A percentile compares a stretch with the other conserved stretches of the same genome.
phyloP scores from a whole-genome alignment of 2,329 filamentous ascomycete genomes.

The Talaromyces pinophilus region DNA sequence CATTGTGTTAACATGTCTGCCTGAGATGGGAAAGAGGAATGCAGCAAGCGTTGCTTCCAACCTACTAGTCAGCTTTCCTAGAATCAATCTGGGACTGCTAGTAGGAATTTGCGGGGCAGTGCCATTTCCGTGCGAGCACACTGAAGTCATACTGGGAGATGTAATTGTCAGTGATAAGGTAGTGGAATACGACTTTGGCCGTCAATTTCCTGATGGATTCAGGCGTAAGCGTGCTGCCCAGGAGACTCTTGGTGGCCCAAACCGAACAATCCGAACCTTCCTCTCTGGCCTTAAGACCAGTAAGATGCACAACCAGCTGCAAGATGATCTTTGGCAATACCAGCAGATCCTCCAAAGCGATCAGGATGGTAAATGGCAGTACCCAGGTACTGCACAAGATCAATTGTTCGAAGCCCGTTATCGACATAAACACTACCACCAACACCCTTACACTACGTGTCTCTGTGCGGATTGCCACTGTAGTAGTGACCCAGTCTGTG shows the following conservation, averaged over 20 bases:
- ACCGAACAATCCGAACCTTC: background rate
- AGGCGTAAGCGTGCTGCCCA: background rate
- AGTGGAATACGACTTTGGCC: background rate
- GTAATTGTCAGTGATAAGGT: background rate
- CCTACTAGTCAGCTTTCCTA: background rate
- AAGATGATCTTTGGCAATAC: background rate
- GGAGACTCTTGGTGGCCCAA: background rate
- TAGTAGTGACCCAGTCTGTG: background rate
- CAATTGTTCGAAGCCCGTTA: background rate
- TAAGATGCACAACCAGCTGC: background rate
- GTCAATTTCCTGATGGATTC: background rate
- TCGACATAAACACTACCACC: background rate
- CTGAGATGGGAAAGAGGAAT: background rate
- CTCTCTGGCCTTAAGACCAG: background rate
- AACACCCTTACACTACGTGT: background rate
- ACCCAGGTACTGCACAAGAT: background rate
- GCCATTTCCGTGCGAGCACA: background rate
- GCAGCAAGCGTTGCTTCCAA: background rate
- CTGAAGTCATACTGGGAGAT: background rate
- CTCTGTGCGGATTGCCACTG: background rate
- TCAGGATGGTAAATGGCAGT: background rate
- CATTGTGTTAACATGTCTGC: background rate
- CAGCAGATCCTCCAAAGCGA: background rate
- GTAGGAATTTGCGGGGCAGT: background rate
- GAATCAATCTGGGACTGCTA: background rate